These are phyloP conservation scores for Epichloe coenophiala DNA, from an alignment of 2,329 filamentous ascomycete genomes.

Conservation along the genomic window DNA sequence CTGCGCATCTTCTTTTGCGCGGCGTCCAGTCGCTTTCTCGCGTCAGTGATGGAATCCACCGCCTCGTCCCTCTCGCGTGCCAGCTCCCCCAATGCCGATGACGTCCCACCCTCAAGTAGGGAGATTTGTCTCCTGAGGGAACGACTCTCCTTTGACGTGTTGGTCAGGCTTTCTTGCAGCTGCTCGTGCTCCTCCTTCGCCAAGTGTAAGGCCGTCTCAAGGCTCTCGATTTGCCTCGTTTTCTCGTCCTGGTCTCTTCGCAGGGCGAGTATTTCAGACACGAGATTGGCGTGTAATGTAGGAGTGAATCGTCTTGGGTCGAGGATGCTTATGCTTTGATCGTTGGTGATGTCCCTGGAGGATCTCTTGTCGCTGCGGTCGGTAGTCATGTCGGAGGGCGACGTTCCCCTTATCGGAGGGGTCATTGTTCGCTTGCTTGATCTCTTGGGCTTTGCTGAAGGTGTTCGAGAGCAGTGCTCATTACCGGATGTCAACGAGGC, in stretches of 20 bases:
- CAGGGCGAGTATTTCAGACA: slow-evolving; percentile 82
- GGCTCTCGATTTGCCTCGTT: slow-evolving; percentile 67
- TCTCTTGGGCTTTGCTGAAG: slow-evolving; percentile 47
- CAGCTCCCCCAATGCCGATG: slow-evolving; percentile 71
- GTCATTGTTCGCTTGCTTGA: slow-evolving; percentile 53
- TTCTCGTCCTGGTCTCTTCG: slow-evolving; percentile 87
- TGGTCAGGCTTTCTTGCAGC: slow-evolving; percentile 47
- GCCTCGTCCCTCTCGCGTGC: slow-evolving; percentile 77
- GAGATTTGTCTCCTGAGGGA: slow-evolving; percentile 76
- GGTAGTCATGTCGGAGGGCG: slow-evolving; percentile 37
- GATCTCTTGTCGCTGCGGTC: slow-evolving; percentile 33
- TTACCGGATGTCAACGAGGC: slow-evolving; percentile 53
- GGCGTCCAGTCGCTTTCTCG: slow-evolving; percentile 62
- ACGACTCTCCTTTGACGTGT: slow-evolving; percentile 60
- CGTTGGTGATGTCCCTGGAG: slow-evolving; percentile 44
- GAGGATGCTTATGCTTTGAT: slow-evolving; percentile 60
- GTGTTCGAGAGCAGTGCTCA: slow-evolving; percentile 55
- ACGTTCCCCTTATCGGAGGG: slow-evolving; percentile 43
- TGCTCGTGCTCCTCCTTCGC: slow-evolving; percentile 62
- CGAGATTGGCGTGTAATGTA: slow-evolving; percentile 83
- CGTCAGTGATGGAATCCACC: slow-evolving; percentile 56
- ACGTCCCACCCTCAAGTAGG: slow-evolving; percentile 74
- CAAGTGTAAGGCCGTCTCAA: slow-evolving; percentile 63
- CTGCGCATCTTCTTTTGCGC: slow-evolving; percentile 63
- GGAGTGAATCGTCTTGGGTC: slow-evolving; percentile 91